Conservation (phyloP, 176 grass and related monocot genomes). For the Carex littledalei region DNA sequence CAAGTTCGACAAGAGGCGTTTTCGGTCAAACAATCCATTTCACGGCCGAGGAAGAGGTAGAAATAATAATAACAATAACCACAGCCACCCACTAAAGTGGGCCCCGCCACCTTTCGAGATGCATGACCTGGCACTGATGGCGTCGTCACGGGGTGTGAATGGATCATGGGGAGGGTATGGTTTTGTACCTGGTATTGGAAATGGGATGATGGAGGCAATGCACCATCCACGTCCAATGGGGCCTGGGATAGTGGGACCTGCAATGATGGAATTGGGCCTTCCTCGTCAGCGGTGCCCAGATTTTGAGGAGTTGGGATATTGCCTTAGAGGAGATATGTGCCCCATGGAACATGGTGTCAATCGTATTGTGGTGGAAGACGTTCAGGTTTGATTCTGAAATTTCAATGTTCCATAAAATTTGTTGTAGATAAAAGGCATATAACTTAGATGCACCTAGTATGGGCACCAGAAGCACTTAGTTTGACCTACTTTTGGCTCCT, state of each 20-base stretch:
- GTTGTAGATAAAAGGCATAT: background rate
- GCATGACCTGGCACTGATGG: constrained; percentile 75
- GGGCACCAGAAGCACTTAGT: background rate
- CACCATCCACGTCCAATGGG: constrained; percentile 29
- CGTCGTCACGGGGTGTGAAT: constrained; percentile 61
- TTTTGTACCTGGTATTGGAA: constrained; percentile 81
- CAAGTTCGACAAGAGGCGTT: constrained; percentile 52
- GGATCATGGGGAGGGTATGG: constrained; percentile 78
- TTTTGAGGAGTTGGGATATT: constrained; percentile 95
- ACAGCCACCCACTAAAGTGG: constrained; percentile 12
- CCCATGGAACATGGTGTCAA: constrained; percentile 98
- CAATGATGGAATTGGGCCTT: constrained; percentile 72
- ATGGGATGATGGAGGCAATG: constrained; percentile 82
- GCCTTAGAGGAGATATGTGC: constrained; percentile 96
- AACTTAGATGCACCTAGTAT: constrained; percentile 6
- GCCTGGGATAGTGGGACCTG: constrained; percentile 36
- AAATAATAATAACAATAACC: constrained; percentile 46
- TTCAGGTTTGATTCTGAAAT: constrained; percentile 67
- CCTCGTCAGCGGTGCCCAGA: constrained; percentile 89
- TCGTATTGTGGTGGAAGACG: constrained; percentile 96
- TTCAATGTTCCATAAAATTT: background rate
- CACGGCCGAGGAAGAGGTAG: constrained; percentile 54
- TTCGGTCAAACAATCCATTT: background rate
- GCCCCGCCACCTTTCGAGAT: constrained; percentile 34
- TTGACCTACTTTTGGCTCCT: background rate